A percentile compares a stretch with the other conserved stretches of the same genome.
Conservation (phyloP, 2,329 filamentous ascomycete species). For the Cladophialophora exuberans region DNA sequence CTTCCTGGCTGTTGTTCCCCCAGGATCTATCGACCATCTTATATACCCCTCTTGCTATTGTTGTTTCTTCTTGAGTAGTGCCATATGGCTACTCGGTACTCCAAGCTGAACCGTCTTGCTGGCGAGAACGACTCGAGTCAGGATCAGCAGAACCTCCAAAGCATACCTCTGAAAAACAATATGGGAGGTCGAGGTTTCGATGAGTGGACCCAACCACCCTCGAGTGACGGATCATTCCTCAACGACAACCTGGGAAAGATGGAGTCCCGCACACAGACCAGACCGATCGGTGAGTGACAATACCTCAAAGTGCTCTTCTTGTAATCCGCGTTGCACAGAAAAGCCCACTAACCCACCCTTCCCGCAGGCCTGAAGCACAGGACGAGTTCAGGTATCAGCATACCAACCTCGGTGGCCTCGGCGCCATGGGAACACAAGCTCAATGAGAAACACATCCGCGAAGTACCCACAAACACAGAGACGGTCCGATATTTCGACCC, state of each 20-base stretch:
- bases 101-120: background rate
- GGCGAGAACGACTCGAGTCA: background rate
- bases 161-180: background rate
- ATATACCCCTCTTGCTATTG: background rate
- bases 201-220: background rate
- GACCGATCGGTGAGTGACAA: conserved; percentile 1
- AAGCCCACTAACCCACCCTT: no score
- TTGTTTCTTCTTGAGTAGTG: background rate
- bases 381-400: conserved; percentile 7
- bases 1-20: background rate
- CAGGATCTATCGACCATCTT: background rate
- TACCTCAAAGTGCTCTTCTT: no score
- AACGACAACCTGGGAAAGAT: background rate
- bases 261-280: background rate
- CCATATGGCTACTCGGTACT: background rate
- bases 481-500: conserved; percentile 24
- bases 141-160: background rate
- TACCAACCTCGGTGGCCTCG: conserved; percentile 5
- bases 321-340: no score
- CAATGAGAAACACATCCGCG: conserved; percentile 19
- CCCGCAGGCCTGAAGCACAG: background rate
- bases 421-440: conserved; percentile 21
- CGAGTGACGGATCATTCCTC: conserved; percentile 4
- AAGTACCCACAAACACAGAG: conserved; percentile 5
- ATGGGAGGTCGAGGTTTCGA: background rate